Percentiles rank a stretch among this genome's conserved stretches.
These are phyloP conservation scores for Albifimbria verrucaria DNA, from an alignment of 2,329 filamentous ascomycete species.

Conservation along the genomic window DNA sequence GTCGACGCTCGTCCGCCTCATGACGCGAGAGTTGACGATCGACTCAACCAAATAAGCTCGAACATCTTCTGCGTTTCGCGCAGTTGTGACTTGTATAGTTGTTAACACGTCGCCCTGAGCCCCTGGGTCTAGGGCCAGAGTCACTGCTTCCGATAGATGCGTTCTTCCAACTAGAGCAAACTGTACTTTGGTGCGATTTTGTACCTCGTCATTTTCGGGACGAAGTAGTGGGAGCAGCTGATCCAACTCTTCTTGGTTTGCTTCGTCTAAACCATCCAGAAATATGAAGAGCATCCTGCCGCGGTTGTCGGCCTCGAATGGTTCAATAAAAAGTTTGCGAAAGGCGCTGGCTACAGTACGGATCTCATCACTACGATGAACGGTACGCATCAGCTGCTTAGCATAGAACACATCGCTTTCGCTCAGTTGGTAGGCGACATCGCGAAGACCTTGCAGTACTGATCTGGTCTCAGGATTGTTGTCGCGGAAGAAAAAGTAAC, in stretches of 20 bases:
- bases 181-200: conserved; percentile 23
- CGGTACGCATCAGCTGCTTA: conserved; percentile 32
- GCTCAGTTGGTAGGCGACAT: conserved; percentile 44
- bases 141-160: conserved; percentile 36
- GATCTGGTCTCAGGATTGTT: conserved; percentile 43
- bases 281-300: conserved; percentile 38
- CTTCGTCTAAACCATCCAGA: conserved; percentile 45
- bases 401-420: conserved; percentile 42
- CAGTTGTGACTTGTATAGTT: conserved; percentile 38
- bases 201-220: conserved; percentile 13
- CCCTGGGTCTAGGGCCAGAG: conserved; percentile 28
- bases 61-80: conserved; percentile 41
- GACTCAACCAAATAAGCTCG: conserved; percentile 37
- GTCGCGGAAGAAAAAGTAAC: conserved; percentile 47
- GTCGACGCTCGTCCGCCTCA: conserved; percentile 27
- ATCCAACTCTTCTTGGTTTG: conserved; percentile 31
- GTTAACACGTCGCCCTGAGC: conserved; percentile 28
- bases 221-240: conserved; percentile 34
- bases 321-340: conserved; percentile 36
- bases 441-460: conserved; percentile 40
- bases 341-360: conserved; percentile 42
- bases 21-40: conserved; percentile 33
- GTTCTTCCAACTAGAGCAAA: conserved; percentile 40
- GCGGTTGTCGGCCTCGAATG: conserved; percentile 28
- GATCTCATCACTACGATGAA: conserved; percentile 36